Evolutionary conservation across 805 yeast genomes (phyloP).

Genomic region (Priceomyces castillae): DNA sequence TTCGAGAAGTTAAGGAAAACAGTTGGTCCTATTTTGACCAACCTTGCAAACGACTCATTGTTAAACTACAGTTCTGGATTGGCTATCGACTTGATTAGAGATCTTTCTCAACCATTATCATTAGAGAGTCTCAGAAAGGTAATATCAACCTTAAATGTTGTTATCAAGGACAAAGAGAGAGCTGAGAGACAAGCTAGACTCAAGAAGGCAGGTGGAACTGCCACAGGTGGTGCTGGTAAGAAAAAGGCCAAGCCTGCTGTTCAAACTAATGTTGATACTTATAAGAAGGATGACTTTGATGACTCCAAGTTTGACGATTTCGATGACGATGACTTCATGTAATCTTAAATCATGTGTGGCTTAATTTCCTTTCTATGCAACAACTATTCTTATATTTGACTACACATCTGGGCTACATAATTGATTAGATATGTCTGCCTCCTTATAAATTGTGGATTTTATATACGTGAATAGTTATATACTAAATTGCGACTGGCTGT

Average conservation of each 20-base stretch:
- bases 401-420: not conserved
- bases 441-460: not conserved
- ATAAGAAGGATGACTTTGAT: conserved; percentile 62
- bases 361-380: not conserved
- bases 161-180: conserved; percentile 80
- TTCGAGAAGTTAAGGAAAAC: conserved; percentile 48
- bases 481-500: no score
- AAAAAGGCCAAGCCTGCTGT: conserved; percentile 85
- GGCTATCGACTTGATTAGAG: conserved; percentile 84
- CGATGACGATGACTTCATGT: conserved; percentile 84
- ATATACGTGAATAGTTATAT: not conserved
- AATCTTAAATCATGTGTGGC: conserved; percentile 12
- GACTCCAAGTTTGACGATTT: conserved; percentile 53
- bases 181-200: conserved; percentile 87
- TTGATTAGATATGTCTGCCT: not conserved
- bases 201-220: conserved; percentile 78
- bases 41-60: conserved; percentile 52
- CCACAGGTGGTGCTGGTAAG: conserved; percentile 92
- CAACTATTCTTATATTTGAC: not conserved
- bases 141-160: conserved; percentile 75
- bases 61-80: conserved; percentile 70
- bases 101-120: conserved; percentile 74
- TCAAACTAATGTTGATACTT: conserved; percentile 52
- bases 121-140: conserved; percentile 84
- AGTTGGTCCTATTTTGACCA: conserved; percentile 20